These are phyloP conservation scores for Corymbia maculata DNA, from an alignment of 345 rosid species.

Conservation along the genomic window DNA sequence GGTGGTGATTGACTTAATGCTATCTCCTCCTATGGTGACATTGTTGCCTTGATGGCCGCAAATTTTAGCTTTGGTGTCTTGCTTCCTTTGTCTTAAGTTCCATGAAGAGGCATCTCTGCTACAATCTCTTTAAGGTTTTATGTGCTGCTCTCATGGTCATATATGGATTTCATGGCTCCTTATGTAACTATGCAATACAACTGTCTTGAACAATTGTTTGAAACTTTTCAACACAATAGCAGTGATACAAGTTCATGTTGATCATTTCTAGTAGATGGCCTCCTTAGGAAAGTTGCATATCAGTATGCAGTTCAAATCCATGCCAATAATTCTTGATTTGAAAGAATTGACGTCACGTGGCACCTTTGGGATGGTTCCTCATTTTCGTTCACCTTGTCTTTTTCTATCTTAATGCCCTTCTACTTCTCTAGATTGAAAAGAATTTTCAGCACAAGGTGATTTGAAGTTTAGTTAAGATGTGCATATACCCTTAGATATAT, in stretches of 20 bases:
- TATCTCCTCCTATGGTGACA: not conserved
- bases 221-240: not conserved
- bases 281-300: not conserved
- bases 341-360: not conserved
- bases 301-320: not conserved
- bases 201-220: not conserved
- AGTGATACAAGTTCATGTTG: not conserved
- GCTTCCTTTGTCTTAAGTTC: not conserved
- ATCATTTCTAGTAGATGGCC: not conserved
- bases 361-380: not conserved
- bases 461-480: not conserved
- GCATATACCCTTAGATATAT: not conserved
- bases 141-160: not conserved
- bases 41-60: not conserved
- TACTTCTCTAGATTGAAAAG: not conserved
- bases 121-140: not conserved
- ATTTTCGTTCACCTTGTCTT: not conserved
- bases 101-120: not conserved
- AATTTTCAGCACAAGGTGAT: not conserved
- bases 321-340: not conserved
- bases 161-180: not conserved
- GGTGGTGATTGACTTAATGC: not conserved
- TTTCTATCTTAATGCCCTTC: not conserved
- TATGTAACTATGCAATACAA: not conserved
- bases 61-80: not conserved